Evolutionary conservation across 23 red algal genomes (phyloP).

Genomic region (Porphyridium purpureum): DNA sequence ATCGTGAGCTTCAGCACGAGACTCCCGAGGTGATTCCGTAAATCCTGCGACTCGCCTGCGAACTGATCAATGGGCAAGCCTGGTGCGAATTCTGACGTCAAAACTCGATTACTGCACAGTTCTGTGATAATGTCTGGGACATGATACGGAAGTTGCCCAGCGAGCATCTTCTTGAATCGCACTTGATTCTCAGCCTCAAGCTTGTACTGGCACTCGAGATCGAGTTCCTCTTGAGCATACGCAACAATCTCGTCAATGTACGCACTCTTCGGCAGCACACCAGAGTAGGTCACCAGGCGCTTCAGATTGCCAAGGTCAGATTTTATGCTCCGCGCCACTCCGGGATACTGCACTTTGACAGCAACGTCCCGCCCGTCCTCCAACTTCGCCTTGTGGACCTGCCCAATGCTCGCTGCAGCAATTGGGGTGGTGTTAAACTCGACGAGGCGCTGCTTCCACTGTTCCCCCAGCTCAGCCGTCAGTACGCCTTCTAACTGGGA

Average conservation of each 20-base stretch:
- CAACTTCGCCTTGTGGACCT: constrained; percentile 34
- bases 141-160: neutral
- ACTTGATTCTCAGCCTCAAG: constrained; percentile 39
- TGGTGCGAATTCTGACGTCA: constrained; percentile 34
- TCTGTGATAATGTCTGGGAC: constrained; percentile 24
- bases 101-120: constrained; percentile 20
- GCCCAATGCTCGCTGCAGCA: constrained; percentile 67
- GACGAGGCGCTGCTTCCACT: constrained; percentile 15
- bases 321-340: constrained; percentile 35
- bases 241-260: constrained; percentile 38
- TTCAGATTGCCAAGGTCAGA: constrained; percentile 54
- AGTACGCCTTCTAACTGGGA: constrained; percentile 33
- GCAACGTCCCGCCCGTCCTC: constrained; percentile 8
- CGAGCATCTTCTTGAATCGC: constrained; percentile 16
- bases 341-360: constrained; percentile 79
- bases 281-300: constrained; percentile 24
- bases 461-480: constrained; percentile 20
- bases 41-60: neutral
- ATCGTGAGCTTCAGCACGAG: constrained; percentile 28
- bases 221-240: constrained; percentile 42
- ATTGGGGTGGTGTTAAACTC: constrained; percentile 29
- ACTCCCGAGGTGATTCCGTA: constrained; percentile 10
- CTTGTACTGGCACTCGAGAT: constrained; percentile 54
- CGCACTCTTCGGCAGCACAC: constrained; percentile 15
- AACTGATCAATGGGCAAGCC: constrained; percentile 36